Percentiles rank a stretch among this genome's conserved stretches.
Evolutionary conservation across 1,284 basidiomycete species (phyloP).

Genomic region (Sanghuangporus weigelae): DNA sequence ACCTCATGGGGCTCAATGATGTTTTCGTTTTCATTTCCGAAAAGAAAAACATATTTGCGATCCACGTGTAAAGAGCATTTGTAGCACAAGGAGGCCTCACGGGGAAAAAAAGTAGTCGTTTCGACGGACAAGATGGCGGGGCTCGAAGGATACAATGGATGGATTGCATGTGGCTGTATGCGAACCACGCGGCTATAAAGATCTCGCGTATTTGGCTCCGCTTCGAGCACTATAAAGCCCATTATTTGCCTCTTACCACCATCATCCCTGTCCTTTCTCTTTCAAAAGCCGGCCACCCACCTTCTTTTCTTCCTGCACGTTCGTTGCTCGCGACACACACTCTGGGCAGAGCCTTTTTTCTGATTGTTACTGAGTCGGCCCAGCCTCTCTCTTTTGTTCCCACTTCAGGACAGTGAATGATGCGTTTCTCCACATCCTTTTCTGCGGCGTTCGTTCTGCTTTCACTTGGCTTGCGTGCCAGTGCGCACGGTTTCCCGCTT

Average conservation of each 20-base stretch:
- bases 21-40: no score
- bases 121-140: no score
- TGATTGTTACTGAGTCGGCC: background rate
- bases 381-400: background rate
- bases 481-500: slow-evolving; percentile 4
- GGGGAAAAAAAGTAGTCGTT: no score
- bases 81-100: no score
- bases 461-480: slow-evolving; percentile 3
- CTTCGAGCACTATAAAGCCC: background rate
- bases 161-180: no score
- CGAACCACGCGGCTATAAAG: background rate
- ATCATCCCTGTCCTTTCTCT: background rate
- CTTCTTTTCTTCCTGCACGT: background rate
- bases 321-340: background rate
- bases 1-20: background rate
- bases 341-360: slow-evolving; percentile 5
- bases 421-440: background rate
- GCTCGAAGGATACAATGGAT: no score
- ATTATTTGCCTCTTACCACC: background rate
- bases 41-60: no score
- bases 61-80: no score
- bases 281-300: background rate
- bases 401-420: background rate
- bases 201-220: background rate
- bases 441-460: slow-evolving; percentile 2